phyloP scores from a whole-genome alignment of 768 basidiomycete species.

The Lepiota brunneoincarnata region DNA sequence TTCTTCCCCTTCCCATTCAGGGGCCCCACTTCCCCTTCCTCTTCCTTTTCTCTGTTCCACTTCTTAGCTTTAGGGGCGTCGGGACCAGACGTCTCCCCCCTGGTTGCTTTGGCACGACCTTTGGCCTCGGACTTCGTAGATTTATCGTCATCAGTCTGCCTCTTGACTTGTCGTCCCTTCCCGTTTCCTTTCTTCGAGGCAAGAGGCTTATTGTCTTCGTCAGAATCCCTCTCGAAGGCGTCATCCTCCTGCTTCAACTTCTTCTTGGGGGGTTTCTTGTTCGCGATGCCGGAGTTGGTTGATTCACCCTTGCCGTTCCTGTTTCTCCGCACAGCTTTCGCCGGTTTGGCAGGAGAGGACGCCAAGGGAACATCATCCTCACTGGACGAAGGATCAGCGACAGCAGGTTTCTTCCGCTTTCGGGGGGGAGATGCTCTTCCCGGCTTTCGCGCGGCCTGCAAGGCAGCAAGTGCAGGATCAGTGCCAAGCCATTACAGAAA shows the following conservation, averaged over 20 bases:
- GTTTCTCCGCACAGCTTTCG: conserved; percentile 11
- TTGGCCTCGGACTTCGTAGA: conserved; percentile 43
- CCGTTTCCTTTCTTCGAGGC: conserved; percentile 33
- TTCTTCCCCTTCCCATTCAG: conserved; percentile 39
- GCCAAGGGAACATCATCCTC: conserved; percentile 74
- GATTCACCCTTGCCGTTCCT: conserved; percentile 40
- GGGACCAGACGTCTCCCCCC: conserved; percentile 45
- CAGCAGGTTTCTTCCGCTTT: conserved; percentile 62
- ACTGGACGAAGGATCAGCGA: conserved; percentile 59
- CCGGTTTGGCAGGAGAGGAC: conserved; percentile 61
- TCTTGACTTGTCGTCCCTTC: conserved; percentile 47
- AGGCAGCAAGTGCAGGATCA: conserved; percentile 23
- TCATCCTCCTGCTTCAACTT: conserved; percentile 53
- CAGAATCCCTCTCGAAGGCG: conserved; percentile 26
- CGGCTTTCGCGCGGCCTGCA: conserved; percentile 49
- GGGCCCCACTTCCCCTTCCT: conserved; percentile 32
- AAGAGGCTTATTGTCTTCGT: conserved; percentile 35
- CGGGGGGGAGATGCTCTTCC: conserved; percentile 39
- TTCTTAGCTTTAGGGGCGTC: conserved; percentile 46
- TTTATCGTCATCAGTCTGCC: conserved; percentile 42
- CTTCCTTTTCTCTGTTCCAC: conserved; percentile 40
- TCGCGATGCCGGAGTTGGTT: conserved; percentile 34
- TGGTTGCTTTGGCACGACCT: conserved; percentile 45
- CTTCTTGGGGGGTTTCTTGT: conserved; percentile 61
- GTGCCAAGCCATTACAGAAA: background rate